Conservation (phyloP, 805 yeast species). For the Sungouiozyma intestinalis region DNA sequence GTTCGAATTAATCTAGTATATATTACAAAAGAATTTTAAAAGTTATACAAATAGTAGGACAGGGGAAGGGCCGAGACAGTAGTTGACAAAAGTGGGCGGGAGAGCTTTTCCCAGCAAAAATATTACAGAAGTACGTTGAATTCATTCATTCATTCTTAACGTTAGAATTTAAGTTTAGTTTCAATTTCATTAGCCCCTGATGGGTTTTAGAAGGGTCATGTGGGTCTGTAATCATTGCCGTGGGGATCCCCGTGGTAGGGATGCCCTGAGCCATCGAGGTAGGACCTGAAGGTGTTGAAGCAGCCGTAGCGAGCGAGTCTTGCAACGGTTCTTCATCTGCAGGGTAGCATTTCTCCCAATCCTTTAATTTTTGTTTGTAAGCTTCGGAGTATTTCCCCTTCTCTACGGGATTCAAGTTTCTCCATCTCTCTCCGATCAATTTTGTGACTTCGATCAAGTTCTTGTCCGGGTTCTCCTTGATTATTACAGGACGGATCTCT, state of each 20-base stretch:
- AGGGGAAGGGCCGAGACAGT: background rate
- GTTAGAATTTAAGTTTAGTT: background rate
- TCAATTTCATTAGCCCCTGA: background rate
- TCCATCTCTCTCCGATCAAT: conserved; percentile 27
- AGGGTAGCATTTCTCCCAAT: conserved; percentile 31
- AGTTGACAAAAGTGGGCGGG: background rate
- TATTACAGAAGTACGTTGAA: no score
- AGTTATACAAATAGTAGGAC: background rate
- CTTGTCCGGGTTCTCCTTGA: conserved; percentile 26
- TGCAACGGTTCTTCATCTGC: conserved; percentile 14
- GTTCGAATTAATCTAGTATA: no score
- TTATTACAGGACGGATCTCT: conserved; percentile 26
- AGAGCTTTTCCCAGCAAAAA: no score
- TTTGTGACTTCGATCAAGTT: conserved; percentile 28
- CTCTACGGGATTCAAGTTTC: conserved; percentile 19
- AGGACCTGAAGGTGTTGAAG: background rate
- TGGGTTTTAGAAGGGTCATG: background rate
- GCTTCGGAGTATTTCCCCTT: conserved; percentile 27
- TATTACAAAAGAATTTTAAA: background rate
- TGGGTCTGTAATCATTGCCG: background rate
- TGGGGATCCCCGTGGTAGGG: background rate
- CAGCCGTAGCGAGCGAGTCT: background rate
- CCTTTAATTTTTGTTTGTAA: conserved; percentile 29
- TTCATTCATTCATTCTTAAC: background rate
- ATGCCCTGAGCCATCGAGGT: background rate